Conservation (phyloP, 345 rosid genomes). For the Lagerstroemia speciosa region DNA sequence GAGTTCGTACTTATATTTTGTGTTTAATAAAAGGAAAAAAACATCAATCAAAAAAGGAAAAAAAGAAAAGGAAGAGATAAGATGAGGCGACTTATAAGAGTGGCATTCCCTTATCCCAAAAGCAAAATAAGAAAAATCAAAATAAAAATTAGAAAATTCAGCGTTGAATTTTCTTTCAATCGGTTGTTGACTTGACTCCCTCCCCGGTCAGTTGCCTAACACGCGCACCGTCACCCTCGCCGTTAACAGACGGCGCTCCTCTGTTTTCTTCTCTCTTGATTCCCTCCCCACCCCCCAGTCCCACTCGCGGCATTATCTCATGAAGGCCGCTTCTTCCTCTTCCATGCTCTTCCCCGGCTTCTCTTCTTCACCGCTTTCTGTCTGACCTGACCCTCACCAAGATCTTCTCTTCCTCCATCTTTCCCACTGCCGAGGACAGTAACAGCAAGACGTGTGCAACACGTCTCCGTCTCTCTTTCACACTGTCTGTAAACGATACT, state of each 20-base stretch:
- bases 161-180: conserved; percentile 1
- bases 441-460: background rate
- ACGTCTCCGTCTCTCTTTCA: background rate
- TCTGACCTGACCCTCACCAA: background rate
- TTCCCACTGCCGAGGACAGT: no score
- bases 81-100: background rate
- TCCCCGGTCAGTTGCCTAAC: no score
- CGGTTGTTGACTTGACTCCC: conserved; percentile 1
- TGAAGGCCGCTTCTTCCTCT: background rate
- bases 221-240: conserved; percentile 1
- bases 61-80: background rate
- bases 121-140: background rate
- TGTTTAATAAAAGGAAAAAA: background rate
- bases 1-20: no score
- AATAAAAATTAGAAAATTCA: background rate
- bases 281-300: background rate
- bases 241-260: conserved; percentile 9
- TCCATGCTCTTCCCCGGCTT: background rate
- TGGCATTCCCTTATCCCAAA: conserved; percentile 1
- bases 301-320: conserved; percentile 4
- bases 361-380: background rate
- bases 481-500: background rate
- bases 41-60: background rate
- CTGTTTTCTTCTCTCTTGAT: background rate
- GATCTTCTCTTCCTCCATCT: background rate